Conservation (phyloP, 2,329 filamentous ascomycete species). For the Ceratocystis colombiana region DNA sequence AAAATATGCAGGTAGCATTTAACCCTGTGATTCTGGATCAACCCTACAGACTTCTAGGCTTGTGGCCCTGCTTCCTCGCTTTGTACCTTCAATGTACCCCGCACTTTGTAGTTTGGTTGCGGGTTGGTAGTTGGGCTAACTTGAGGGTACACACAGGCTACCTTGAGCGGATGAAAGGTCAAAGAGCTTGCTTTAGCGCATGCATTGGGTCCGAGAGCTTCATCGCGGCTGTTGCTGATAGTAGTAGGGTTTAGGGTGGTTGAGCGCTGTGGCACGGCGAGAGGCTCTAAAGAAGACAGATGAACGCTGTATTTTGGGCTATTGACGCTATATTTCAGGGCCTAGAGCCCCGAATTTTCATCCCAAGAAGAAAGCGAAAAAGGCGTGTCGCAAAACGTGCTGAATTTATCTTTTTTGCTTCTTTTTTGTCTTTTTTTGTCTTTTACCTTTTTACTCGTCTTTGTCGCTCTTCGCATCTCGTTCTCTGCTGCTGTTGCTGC, state of each 20-base stretch:
- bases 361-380: not conserved
- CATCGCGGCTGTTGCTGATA: not conserved
- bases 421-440: not conserved
- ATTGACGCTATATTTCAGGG: too few species aligned
- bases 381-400: constrained; percentile 2
- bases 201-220: too few species aligned
- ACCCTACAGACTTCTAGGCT: not conserved
- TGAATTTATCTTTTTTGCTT: not conserved
- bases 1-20: not conserved
- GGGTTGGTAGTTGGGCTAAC: not conserved
- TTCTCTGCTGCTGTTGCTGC: not conserved
- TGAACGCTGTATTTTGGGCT: not conserved
- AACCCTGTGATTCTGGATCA: not conserved
- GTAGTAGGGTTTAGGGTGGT: not conserved
- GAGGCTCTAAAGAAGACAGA: not conserved
- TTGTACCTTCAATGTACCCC: constrained; percentile 3
- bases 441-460: not conserved
- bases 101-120: not conserved
- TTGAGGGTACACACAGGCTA: not conserved
- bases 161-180: too few species aligned
- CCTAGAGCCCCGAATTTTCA: too few species aligned
- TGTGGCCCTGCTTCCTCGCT: not conserved
- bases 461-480: not conserved
- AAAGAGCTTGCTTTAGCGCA: too few species aligned
- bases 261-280: not conserved